Conservation (phyloP, 805 yeast species). For the Nakazawaea ernobii region DNA sequence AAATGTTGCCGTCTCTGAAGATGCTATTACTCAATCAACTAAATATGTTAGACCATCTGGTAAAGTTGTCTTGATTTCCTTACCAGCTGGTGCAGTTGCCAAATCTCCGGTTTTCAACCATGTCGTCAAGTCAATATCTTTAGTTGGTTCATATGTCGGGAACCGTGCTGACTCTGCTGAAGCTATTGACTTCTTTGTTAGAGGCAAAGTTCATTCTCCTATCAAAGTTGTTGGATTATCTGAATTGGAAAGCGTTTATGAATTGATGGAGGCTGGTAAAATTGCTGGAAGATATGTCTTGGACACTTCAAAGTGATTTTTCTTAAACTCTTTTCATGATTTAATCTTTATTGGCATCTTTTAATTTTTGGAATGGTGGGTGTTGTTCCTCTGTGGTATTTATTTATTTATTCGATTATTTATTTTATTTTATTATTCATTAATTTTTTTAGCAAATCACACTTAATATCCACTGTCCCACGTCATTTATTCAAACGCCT, state of each 20-base stretch:
- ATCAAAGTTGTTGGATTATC: constrained; percentile 73
- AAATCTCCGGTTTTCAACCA: constrained; percentile 57
- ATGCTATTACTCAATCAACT: constrained; percentile 57
- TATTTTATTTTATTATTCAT: no score
- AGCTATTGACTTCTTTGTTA: constrained; percentile 10
- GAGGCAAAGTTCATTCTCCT: constrained; percentile 15
- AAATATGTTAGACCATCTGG: constrained; percentile 62
- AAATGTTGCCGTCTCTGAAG: constrained; percentile 69
- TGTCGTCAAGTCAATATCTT: constrained; percentile 57
- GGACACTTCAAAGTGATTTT: constrained; percentile 57
- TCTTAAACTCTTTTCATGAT: no score
- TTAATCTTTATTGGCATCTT: background rate
- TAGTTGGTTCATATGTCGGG: constrained; percentile 74
- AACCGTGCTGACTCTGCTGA: constrained; percentile 66
- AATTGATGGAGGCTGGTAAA: constrained; percentile 77
- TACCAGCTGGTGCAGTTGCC: constrained; percentile 67
- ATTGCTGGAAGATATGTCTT: constrained; percentile 87
- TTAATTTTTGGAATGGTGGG: background rate
- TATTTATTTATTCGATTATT: no score
- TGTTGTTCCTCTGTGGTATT: no score
- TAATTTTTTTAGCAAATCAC: no score
- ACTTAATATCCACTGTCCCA: no score
- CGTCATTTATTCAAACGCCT: no score
- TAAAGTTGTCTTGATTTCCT: constrained; percentile 45
- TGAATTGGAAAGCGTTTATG: constrained; percentile 61